Evolutionary conservation across 2,329 filamentous ascomycete species (phyloP).

Genomic region (Apiospora sp.): DNA sequence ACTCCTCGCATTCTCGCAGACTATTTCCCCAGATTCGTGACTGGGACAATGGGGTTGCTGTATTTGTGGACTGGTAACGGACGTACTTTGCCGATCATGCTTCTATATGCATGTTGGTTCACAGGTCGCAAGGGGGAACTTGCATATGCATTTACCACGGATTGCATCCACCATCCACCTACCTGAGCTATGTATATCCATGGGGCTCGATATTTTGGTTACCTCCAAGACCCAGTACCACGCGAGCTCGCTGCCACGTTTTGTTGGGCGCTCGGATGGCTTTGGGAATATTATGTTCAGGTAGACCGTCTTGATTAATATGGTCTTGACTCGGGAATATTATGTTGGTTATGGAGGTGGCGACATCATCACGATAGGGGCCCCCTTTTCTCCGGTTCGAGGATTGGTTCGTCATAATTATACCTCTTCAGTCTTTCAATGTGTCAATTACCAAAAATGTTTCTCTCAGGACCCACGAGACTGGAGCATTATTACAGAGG

Average conservation of each 20-base stretch:
- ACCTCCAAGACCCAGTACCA: neutral
- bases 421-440: neutral
- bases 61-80: neutral
- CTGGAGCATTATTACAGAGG: neutral
- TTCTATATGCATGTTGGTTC: slow-evolving; percentile 12
- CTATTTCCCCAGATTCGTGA: neutral
- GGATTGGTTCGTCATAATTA: neutral
- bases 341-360: neutral
- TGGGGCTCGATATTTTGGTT: neutral
- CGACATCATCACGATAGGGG: neutral
- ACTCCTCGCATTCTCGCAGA: slow-evolving; percentile 1
- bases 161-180: neutral
- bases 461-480: neutral
- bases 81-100: neutral
- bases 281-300: neutral
- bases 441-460: neutral
- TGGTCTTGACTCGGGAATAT: neutral
- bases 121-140: slow-evolving; percentile 1
- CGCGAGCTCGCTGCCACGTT: neutral
- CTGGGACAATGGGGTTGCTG: neutral
- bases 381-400: neutral
- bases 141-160: slow-evolving; percentile 7
- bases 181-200: neutral
- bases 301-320: neutral
- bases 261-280: neutral